Conservation (phyloP, 129 eudicot species). For the Apium graveolens region DNA sequence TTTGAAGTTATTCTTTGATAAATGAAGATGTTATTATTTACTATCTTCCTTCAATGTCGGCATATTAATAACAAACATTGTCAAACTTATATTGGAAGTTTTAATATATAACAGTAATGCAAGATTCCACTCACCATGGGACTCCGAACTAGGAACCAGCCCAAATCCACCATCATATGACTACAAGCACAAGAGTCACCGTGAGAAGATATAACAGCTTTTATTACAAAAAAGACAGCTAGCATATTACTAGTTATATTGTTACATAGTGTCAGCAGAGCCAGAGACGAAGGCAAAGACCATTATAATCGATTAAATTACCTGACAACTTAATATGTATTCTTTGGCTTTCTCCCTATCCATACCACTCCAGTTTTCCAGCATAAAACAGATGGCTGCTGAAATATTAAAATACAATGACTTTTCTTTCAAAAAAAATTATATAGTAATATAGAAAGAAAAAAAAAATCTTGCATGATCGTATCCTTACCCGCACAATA, state of each 20-base stretch:
- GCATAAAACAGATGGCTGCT: slow-evolving; percentile 77
- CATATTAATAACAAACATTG: neutral
- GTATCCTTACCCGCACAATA: slow-evolving; percentile 76
- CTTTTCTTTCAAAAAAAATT: slow-evolving; percentile 9
- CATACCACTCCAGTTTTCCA: slow-evolving; percentile 94
- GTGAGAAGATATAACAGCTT: slow-evolving; percentile 13
- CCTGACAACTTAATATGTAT: slow-evolving; percentile 82
- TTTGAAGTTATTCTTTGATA: neutral
- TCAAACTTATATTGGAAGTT: neutral
- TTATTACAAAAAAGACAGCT: neutral
- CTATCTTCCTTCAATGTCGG: neutral
- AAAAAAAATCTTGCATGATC: neutral
- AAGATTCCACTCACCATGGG: slow-evolving; percentile 74
- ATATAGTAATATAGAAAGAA: neutral
- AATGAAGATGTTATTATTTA: neutral
- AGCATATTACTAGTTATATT: neutral
- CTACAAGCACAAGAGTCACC: slow-evolving; percentile 41
- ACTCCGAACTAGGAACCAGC: slow-evolving; percentile 79
- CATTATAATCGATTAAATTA: slow-evolving; percentile 12
- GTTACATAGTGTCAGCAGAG: neutral
- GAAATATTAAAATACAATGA: slow-evolving; percentile 23
- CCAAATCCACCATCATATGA: slow-evolving; percentile 99
- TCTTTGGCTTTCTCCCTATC: slow-evolving; percentile 83
- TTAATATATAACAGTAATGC: neutral
- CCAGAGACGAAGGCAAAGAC: neutral